phyloP scores from a whole-genome alignment of 129 eudicot species.

The Arctium lappa region DNA sequence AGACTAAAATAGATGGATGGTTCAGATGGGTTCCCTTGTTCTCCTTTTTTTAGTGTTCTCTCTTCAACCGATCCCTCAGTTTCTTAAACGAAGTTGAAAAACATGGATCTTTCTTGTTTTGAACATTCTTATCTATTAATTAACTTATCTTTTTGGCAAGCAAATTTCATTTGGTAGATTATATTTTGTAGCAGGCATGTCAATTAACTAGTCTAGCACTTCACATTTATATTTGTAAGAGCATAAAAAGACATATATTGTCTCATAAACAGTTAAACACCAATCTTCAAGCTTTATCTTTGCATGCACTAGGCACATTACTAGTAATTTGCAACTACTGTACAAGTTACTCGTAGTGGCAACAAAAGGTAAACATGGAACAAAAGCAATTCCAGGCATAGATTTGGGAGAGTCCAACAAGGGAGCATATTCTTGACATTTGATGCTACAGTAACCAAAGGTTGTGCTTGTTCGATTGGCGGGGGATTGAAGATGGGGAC shows the following conservation, averaged over 20 bases:
- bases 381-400: too few species aligned
- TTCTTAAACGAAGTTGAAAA: background rate
- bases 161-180: background rate
- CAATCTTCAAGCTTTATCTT: background rate
- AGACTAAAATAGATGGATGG: background rate
- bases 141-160: background rate
- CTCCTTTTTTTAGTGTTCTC: background rate
- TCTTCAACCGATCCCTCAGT: conserved; percentile 14
- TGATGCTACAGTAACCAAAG: too few species aligned
- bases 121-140: background rate
- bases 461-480: too few species aligned
- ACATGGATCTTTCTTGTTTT: background rate
- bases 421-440: too few species aligned
- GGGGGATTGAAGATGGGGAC: too few species aligned
- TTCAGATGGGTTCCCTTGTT: background rate
- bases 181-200: background rate
- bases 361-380: too few species aligned
- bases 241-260: background rate
- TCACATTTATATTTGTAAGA: background rate
- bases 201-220: background rate
- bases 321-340: background rate
- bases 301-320: background rate
- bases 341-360: background rate
- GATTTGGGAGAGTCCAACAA: too few species aligned
- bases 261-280: background rate